These are phyloP conservation scores for Raffaelea arxii DNA, from an alignment of 2,329 filamentous ascomycete species.

Conservation along the genomic window DNA sequence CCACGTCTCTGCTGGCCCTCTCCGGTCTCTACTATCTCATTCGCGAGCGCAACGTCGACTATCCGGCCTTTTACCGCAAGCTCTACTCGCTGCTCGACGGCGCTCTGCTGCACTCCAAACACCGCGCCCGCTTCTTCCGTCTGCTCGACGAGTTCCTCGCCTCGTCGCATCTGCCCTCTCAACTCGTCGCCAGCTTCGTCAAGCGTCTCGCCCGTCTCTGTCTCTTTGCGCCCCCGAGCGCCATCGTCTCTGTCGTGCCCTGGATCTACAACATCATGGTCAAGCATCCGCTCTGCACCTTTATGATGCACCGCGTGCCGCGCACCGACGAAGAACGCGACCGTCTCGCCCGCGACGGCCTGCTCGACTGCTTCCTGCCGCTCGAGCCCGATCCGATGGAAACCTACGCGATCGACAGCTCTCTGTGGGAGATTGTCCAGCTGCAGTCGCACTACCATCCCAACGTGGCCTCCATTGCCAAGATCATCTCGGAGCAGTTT, in stretches of 20 bases:
- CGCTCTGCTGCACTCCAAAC: slow-evolving; percentile 82
- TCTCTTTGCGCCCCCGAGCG: slow-evolving; percentile 80
- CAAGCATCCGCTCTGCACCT: slow-evolving; percentile 80
- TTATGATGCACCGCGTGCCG: slow-evolving; percentile 81
- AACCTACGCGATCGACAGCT: slow-evolving; percentile 82
- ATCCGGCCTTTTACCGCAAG: slow-evolving; percentile 87
- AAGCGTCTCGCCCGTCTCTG: slow-evolving; percentile 81
- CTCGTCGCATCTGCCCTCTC: slow-evolving; percentile 85
- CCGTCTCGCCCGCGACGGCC: slow-evolving; percentile 46
- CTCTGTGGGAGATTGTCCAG: slow-evolving; percentile 88
- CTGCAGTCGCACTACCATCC: slow-evolving; percentile 92
- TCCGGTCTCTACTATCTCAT: slow-evolving; percentile 95
- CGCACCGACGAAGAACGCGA: slow-evolving; percentile 44
- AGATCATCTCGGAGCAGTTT: slow-evolving; percentile 93
- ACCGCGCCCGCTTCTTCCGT: slow-evolving; percentile 88
- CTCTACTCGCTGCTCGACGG: slow-evolving; percentile 87
- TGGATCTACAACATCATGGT: slow-evolving; percentile 95
- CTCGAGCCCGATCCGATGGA: slow-evolving; percentile 73
- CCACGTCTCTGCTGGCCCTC: slow-evolving; percentile 76
- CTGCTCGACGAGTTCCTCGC: slow-evolving; percentile 82
- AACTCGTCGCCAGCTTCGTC: slow-evolving; percentile 88
- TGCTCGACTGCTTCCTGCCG: slow-evolving; percentile 66
- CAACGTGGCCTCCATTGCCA: slow-evolving; percentile 87
- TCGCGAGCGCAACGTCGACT: slow-evolving; percentile 86
- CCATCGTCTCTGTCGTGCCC: slow-evolving; percentile 79